Base-by-base conservation (phyloP, 1,284 basidiomycete species). In the Macrocystidia cucumis region DNA sequence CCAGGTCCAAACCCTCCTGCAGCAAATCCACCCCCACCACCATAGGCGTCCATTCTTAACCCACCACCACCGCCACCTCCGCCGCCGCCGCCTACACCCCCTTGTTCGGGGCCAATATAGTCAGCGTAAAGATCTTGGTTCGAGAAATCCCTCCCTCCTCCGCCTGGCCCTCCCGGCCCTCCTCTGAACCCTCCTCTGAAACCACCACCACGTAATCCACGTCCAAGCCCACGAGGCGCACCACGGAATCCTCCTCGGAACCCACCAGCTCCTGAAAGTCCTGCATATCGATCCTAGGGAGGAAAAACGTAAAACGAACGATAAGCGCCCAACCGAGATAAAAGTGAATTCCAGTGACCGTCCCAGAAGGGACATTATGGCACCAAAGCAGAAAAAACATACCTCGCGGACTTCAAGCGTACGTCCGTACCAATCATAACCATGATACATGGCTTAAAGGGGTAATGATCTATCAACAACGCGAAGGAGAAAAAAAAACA, bases 371-470 rank as follows among this genome's bases (percentile, higher is more conserved):
- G n/a, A n/a, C n/a, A n/a, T n/a, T n/a, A n/a, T n/a, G n/a, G n/a
- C n/a, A n/a, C 24, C n/a, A 14, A 2, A 8, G 36, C 23, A 4
- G n/a, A 5, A 12, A 27, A 29, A 22, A 1, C 11, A 11, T 54
- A 87, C 90, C 71, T 93, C 90, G 46, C 91, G 83, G 25, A 96
- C 92, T 67, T 96, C 92, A 16, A 97, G 77, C 1, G 80, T 77
- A 36, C 86, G 85, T 11, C 91, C 91, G 54, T 91, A 91, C 88
- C 91, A 95, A 44, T 95, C 90, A 50, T 85, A 93, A 19, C 90
- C 90, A 45, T 95, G 84, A 60, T 91, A 95, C 88, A 93, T 92
- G 49, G 65, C 91, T 91, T 46, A 7, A 39, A 12, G n/a, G n/a
- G n/a, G n/a, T n/a, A n/a, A n/a, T n/a, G n/a, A n/a, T n/a, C n/a